Evolutionary conservation across 1,284 basidiomycete genomes (phyloP).

Genomic region (Sporisorium exsertum): DNA sequence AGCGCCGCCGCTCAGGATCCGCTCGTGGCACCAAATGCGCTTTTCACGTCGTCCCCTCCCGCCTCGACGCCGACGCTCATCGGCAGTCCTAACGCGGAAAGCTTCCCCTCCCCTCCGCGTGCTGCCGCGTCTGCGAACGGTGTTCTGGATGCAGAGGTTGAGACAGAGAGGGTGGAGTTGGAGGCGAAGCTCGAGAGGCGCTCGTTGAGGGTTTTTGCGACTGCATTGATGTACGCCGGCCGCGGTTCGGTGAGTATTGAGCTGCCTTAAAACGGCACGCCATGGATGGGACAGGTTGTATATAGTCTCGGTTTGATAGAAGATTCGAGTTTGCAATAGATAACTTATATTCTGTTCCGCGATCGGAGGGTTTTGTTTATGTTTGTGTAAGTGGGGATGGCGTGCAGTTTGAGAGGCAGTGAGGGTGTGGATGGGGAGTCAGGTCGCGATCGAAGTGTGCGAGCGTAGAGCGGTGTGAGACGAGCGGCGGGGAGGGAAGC

Average conservation of each 20-base stretch:
- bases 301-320: not conserved
- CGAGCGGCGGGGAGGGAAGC: too few relatives aligned
- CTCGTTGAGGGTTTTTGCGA: slow-evolving; percentile 31
- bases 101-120: not conserved
- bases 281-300: not conserved
- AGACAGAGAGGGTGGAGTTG: not conserved
- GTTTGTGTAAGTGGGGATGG: too few relatives aligned
- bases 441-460: too few relatives aligned
- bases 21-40: not conserved
- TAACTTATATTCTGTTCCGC: too few relatives aligned
- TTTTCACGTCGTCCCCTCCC: slow-evolving; percentile 2
- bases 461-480: too few relatives aligned
- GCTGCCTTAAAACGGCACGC: slow-evolving; percentile 21
- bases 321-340: too few relatives aligned
- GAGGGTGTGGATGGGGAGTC: too few relatives aligned
- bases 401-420: too few relatives aligned
- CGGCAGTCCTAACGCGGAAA: not conserved
- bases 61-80: slow-evolving; percentile 1
- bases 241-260: slow-evolving; percentile 32
- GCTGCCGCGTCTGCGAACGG: not conserved
- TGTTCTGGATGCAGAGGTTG: slow-evolving; percentile 2
- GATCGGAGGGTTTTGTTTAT: too few relatives aligned
- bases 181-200: slow-evolving; percentile 24
- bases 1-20: slow-evolving; percentile 10
- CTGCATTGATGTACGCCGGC: slow-evolving; percentile 35